These are phyloP conservation scores for Quercus suber DNA, from an alignment of 306 rosid species.

Conservation along the genomic window DNA sequence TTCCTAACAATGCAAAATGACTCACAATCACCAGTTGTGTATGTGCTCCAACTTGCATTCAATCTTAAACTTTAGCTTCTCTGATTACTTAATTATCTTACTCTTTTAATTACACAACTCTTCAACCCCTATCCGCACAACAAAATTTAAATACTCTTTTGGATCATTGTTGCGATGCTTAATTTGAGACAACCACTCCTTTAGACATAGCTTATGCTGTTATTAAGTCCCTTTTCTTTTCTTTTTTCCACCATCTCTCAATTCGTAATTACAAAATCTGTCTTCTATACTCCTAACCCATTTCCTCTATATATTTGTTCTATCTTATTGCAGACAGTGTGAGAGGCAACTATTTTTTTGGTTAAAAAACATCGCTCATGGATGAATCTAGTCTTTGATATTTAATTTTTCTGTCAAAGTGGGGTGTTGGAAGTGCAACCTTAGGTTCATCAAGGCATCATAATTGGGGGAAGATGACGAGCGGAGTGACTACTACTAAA, in stretches of 20 bases:
- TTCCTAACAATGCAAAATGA: too few species aligned
- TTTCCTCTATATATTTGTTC: neutral
- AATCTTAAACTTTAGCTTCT: too few species aligned
- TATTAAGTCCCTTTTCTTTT: neutral
- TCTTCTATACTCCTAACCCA: neutral
- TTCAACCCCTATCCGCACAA: too few species aligned
- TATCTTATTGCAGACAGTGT: slow-evolving; percentile 27
- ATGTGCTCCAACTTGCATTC: too few species aligned
- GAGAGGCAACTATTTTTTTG: slow-evolving; percentile 1
- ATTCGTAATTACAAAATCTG: neutral
- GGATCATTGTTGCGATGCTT: too few species aligned
- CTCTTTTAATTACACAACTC: too few species aligned
- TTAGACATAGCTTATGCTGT: neutral
- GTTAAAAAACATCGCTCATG: slow-evolving; percentile 13
- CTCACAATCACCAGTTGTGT: too few species aligned
- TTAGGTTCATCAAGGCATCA: slow-evolving; percentile 16
- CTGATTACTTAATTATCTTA: too few species aligned
- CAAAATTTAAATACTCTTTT: too few species aligned
- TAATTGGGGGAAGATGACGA: slow-evolving; percentile 41
- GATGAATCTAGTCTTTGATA: slow-evolving; percentile 18
- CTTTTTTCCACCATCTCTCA: too few species aligned
- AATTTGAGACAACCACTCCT: neutral
- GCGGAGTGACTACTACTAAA: slow-evolving; percentile 39
- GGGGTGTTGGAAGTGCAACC: slow-evolving; percentile 18
- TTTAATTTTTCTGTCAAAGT: slow-evolving; percentile 10